Evolutionary conservation across 352 stramenopile species (phyloP).

Genomic region (Thalassiosira tumida): DNA sequence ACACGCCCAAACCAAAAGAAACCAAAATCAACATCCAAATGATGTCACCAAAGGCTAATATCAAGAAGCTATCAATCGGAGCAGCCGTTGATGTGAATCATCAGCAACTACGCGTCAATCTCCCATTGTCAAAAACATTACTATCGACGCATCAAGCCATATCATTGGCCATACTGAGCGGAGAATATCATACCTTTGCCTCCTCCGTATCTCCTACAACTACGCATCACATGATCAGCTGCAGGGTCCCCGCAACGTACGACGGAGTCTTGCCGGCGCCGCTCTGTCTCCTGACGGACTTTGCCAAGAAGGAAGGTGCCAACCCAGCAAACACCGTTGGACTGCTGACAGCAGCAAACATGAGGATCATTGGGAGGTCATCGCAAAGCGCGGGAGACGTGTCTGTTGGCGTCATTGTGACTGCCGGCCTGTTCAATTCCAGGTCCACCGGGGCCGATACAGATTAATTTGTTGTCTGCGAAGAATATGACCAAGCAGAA

Average conservation of each 20-base stretch:
- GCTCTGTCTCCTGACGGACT: slow-evolving; percentile 25
- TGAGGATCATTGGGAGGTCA: slow-evolving; percentile 64
- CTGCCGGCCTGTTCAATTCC: slow-evolving; percentile 78
- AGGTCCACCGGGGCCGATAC: slow-evolving; percentile 66
- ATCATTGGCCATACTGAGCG: slow-evolving; percentile 70
- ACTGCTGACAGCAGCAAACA: slow-evolving; percentile 78
- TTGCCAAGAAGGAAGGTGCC: slow-evolving; percentile 37
- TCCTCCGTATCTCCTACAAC: slow-evolving; percentile 1
- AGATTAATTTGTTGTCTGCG: slow-evolving; percentile 70
- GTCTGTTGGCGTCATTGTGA: slow-evolving; percentile 80
- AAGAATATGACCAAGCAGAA: slow-evolving; percentile 4
- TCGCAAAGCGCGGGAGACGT: slow-evolving; percentile 31
- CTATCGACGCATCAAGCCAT: slow-evolving; percentile 43
- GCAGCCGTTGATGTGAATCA: no score
- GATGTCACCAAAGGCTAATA: no score
- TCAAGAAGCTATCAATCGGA: no score
- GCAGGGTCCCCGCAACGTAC: slow-evolving; percentile 67
- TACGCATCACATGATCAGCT: slow-evolving; percentile 63
- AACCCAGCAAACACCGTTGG: slow-evolving; percentile 54
- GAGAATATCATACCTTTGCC: slow-evolving; percentile 35
- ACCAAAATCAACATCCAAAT: no score
- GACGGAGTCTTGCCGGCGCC: slow-evolving; percentile 56
- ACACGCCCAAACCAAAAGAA: no score
- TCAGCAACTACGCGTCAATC: no score
- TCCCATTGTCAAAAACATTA: no score